Percentiles rank a stretch among this genome's conserved stretches.
These are phyloP conservation scores for Crepidotus variabilis DNA, from an alignment of 768 basidiomycete species.

Conservation along the genomic window DNA sequence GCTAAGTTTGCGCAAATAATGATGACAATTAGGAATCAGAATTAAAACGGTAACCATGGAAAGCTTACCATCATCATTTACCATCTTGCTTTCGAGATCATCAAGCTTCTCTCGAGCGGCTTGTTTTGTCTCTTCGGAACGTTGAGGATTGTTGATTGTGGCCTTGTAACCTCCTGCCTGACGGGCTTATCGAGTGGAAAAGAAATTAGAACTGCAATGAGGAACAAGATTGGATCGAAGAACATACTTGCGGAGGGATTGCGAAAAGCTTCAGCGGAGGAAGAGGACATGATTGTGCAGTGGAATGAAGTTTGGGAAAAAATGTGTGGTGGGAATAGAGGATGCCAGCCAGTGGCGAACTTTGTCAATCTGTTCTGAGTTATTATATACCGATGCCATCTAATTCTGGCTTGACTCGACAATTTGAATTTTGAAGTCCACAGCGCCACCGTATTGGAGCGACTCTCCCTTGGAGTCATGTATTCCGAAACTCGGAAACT, in stretches of 20 bases:
- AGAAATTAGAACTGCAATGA: not conserved
- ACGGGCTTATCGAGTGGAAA: not conserved
- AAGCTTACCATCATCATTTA: not conserved
- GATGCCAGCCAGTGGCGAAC: no score
- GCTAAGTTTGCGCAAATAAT: not conserved
- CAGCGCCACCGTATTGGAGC: no score
- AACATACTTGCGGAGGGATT: not conserved
- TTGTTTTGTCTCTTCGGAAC: constrained; percentile 51
- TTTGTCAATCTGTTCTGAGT: no score
- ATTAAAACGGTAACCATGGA: not conserved
- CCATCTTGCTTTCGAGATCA: constrained; percentile 19
- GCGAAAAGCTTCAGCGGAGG: not conserved
- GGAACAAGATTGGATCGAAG: no score
- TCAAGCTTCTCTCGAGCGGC: constrained; percentile 45
- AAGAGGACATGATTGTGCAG: not conserved
- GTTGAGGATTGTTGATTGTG: constrained; percentile 53
- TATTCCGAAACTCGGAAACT: no score
- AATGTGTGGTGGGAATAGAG: no score
- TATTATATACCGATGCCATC: no score
- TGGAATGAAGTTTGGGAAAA: not conserved
- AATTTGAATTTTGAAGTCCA: no score
- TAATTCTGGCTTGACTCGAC: no score
- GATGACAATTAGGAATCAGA: not conserved
- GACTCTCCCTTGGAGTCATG: no score
- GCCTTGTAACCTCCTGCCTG: constrained; percentile 45